phyloP scores from a whole-genome alignment of 2,329 filamentous ascomycete genomes.

The Pseudopyrenochaeta lycopersici region DNA sequence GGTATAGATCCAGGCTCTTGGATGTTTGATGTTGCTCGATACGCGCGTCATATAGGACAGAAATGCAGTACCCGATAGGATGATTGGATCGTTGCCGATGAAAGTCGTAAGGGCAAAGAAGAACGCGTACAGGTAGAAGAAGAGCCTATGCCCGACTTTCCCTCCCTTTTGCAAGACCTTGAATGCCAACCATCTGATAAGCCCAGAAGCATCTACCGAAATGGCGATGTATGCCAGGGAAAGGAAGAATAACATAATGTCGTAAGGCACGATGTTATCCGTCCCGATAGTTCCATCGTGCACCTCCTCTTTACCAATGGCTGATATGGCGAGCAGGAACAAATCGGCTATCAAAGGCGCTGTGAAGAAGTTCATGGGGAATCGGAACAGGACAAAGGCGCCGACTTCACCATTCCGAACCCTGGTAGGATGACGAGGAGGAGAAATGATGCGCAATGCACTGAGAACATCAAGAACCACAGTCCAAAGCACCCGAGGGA shows the following conservation, averaged over 20 bases:
- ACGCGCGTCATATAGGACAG: constrained; percentile 80
- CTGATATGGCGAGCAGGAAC: constrained; percentile 73
- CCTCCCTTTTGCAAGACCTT: constrained; percentile 74
- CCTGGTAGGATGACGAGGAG: constrained; percentile 38
- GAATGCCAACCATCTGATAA: constrained; percentile 76
- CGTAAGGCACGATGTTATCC: constrained; percentile 72
- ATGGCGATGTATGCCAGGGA: constrained; percentile 80
- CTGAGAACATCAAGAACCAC: constrained; percentile 56
- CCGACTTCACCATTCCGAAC: constrained; percentile 39
- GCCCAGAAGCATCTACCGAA: constrained; percentile 77
- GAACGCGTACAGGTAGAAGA: constrained; percentile 77
- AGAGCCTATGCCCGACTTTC: constrained; percentile 71
- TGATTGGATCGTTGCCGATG: constrained; percentile 79
- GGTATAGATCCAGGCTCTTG: constrained; percentile 75
- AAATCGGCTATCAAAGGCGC: constrained; percentile 75
- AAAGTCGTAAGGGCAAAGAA: constrained; percentile 74
- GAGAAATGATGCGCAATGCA: constrained; percentile 63
- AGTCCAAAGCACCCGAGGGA: constrained; percentile 63
- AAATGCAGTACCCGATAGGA: constrained; percentile 77
- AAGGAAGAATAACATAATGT: constrained; percentile 80
- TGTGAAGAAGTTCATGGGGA: constrained; percentile 76
- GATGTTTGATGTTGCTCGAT: constrained; percentile 75
- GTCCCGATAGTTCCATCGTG: constrained; percentile 73
- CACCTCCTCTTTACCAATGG: constrained; percentile 73
- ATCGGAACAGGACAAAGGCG: constrained; percentile 60